Base-by-base conservation (phyloP, 768 basidiomycete genomes). In the Galerina sulciceps region DNA sequence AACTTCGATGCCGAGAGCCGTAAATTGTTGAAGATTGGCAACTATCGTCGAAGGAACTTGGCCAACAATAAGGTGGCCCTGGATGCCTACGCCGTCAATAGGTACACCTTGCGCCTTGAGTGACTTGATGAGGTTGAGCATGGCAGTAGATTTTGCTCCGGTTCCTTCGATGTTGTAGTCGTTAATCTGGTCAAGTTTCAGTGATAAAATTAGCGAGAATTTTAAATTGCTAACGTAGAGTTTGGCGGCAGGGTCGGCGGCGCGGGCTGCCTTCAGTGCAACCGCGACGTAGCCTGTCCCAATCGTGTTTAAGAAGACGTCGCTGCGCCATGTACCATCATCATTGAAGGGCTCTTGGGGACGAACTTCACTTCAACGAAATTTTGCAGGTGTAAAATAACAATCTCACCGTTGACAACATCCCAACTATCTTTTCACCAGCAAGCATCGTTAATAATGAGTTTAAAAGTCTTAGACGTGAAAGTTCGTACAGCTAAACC, bases 1-100 rank as follows among this genome's bases (percentile, higher is more conserved):
- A 20, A 88, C 83, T 63, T 89, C 87, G 43, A 89, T 75, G 1
- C 88, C 86, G n/a, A 87, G 80, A 10, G 79, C 79, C 8, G 83
- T 78, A 66, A 89, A 82, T 51, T 79, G 74, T 58, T 79, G 66
- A 53, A 87, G 71, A 58, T 84, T 83, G 2, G 76, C 69, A 53
- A 80, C 72, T 47, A 89, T 69, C 10, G 74, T 71, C 2, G 78
- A 71, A 1, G 85, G 83, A n/a, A 88, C 76, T 60, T 81, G 64
- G 31, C 85, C 86, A 31, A 87, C 81, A 63, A 86, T 84, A 58
- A 87, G 75, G 69, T 88, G 87, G 42, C 75, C 72, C 71, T 88
- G 81, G 52, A 87, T 75, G 56, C 87, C 87, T 50, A 90, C 73
- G 38, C 85, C 87, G 65, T 87, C 82, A 61, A 88, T 76, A 8